Evolutionary conservation across 805 yeast species (phyloP), one percentile per base, ranked within the genome.

Genomic region (Pichia insulana): DNA sequence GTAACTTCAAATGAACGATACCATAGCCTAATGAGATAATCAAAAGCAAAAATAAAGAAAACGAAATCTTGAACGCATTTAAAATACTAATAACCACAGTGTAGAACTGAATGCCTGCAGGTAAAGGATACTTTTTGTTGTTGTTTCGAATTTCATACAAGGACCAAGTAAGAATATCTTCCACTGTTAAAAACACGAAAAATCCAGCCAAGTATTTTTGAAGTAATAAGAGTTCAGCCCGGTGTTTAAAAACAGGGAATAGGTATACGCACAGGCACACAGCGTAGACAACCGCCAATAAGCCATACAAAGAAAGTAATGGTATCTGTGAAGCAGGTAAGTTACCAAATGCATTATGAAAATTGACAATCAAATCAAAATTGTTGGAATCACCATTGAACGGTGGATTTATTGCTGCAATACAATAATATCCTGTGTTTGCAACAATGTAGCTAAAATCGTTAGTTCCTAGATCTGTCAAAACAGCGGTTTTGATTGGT

Each of bases 11-110:
- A 56, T 76, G 78, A 39, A 92, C 97, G 37, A 92, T 88, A 48
- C 97, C 97, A 63, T 89, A 92, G 33, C 99, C 99, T 50, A 89
- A 69, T 12, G 94, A 73, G 43, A 92, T 90, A 53, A 87, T 81
- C 50, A 90, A 69, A 43, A 92, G 69, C 54, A 92, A 66, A 66
- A 90, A 92, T 63, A 90, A 83, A 7, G 96, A 84, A 59, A 87
- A 85, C 0, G 96, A 80, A 40, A 86, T 73, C 55, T 92, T 83
- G 52, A 78, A 76, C 2, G 95, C 78, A 58, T 87, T 85, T 59
- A 90, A 65, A 27, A 86, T 59, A 2, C 96, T 80, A 40, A 90
- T 74, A 56, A 90, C 74, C 8, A 77, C 77, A 73, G 87, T 73
- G 63, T 88, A 85, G 33, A 77, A 75, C 49, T 78, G 83, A 52